Conservation (phyloP, 768 basidiomycete species). For the Hericium alpestre region DNA sequence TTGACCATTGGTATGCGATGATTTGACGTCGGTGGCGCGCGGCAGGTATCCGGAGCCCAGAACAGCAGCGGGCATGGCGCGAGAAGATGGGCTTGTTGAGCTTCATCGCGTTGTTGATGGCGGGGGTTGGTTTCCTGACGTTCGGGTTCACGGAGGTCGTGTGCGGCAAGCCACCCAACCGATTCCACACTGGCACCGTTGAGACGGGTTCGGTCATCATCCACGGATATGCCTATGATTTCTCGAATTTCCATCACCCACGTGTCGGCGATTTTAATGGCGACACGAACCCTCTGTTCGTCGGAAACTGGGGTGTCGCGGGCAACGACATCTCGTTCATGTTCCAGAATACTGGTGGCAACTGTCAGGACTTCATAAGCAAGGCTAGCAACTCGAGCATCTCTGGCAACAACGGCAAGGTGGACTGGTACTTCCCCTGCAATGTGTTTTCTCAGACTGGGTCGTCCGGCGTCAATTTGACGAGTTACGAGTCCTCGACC, state of each 20-base stretch:
- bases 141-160: conserved; percentile 96
- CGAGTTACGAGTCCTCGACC: conserved; percentile 50
- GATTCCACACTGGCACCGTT: conserved; percentile 72
- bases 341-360: conserved; percentile 85
- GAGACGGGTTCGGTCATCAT: conserved; percentile 79
- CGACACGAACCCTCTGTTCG: conserved; percentile 71
- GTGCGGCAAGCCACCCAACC: conserved; percentile 78
- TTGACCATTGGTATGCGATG: neutral
- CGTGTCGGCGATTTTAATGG: conserved; percentile 66
- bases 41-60: conserved; percentile 77
- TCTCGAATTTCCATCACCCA: conserved; percentile 81
- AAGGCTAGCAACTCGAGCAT: conserved; percentile 65
- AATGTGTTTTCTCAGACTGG: conserved; percentile 76
- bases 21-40: neutral
- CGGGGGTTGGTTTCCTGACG: conserved; percentile 90
- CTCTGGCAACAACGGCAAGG: conserved; percentile 40
- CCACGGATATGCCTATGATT: conserved; percentile 90
- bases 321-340: conserved; percentile 90
- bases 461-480: conserved; percentile 48
- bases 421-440: conserved; percentile 98
- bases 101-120: conserved; percentile 79
- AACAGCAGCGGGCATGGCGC: conserved; percentile 93
- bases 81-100: conserved; percentile 93
- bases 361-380: conserved; percentile 71
- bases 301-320: conserved; percentile 63